These are phyloP conservation scores for Sordariomycetes sp. DNA, from an alignment of 2,329 filamentous ascomycete genomes.

Conservation along the genomic window DNA sequence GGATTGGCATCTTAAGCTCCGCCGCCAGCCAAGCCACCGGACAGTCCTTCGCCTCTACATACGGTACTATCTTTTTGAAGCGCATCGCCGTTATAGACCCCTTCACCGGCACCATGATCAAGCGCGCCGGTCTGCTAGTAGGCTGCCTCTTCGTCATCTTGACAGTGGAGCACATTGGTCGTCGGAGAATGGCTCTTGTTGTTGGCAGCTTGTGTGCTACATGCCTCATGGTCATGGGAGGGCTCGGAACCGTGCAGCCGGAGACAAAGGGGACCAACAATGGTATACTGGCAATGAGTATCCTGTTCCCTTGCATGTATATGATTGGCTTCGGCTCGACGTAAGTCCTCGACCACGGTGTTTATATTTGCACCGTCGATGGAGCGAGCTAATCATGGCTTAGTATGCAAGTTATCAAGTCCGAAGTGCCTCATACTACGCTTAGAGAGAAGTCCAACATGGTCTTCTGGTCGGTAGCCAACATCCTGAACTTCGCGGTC, in stretches of 20 bases:
- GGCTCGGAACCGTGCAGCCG: constrained; percentile 9
- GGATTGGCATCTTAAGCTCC: neutral
- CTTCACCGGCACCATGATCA: constrained; percentile 14
- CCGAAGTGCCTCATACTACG: constrained; percentile 1
- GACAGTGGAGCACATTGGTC: neutral
- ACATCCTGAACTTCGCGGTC: constrained; percentile 9
- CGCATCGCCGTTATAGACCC: constrained; percentile 13
- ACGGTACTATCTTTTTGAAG: constrained; percentile 13
- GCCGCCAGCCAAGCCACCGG: constrained; percentile 11
- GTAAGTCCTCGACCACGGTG: neutral
- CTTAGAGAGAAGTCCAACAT: constrained; percentile 2
- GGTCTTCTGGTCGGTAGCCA: constrained; percentile 5
- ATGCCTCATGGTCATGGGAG: constrained; percentile 14
- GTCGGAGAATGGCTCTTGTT: neutral
- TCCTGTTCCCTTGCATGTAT: constrained; percentile 9
- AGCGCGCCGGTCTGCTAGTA: constrained; percentile 8
- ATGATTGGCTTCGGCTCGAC: constrained; percentile 2
- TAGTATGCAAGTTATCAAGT: constrained; percentile 1
- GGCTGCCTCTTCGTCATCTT: constrained; percentile 10
- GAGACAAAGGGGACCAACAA: constrained; percentile 8
- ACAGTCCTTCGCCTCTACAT: constrained; percentile 11
- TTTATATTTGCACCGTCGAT: neutral
- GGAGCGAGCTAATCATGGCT: neutral
- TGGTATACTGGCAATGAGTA: constrained; percentile 13
- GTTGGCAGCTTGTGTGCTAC: constrained; percentile 3